phyloP scores from a whole-genome alignment of 2,329 filamentous ascomycete species.

The Pestalotiopsis fici region DNA sequence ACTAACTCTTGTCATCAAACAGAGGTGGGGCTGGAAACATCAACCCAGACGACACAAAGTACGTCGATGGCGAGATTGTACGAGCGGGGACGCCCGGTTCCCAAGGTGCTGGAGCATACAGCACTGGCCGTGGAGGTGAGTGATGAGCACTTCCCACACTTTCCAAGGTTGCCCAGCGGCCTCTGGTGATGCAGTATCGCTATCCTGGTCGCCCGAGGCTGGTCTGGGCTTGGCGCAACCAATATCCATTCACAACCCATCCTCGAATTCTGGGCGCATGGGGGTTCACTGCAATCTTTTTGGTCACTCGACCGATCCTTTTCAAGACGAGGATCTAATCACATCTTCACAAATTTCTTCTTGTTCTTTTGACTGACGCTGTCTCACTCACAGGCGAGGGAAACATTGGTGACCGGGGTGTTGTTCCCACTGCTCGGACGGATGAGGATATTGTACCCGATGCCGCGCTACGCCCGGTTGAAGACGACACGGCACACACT shows the following conservation, averaged over 20 bases:
- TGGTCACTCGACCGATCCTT: background rate
- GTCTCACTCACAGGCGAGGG: slow-evolving; percentile 45
- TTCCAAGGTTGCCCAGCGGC: background rate
- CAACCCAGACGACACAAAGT: slow-evolving; percentile 56
- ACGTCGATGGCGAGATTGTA: slow-evolving; percentile 64
- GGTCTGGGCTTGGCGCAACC: background rate
- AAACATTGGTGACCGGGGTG: slow-evolving; percentile 56
- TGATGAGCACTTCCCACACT: background rate
- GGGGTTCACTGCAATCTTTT: background rate
- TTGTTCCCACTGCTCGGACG: slow-evolving; percentile 37
- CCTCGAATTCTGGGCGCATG: background rate
- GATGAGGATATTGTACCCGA: slow-evolving; percentile 57
- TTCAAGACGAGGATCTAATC: background rate
- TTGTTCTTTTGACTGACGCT: background rate
- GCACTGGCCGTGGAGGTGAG: slow-evolving; percentile 60
- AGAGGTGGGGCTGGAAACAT: slow-evolving; percentile 63
- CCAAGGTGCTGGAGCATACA: slow-evolving; percentile 60
- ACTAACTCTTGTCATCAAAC: background rate
- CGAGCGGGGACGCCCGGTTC: slow-evolving; percentile 54
- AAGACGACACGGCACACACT: slow-evolving; percentile 54
- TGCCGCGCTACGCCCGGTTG: slow-evolving; percentile 47
- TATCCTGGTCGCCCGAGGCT: background rate
- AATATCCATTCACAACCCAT: background rate
- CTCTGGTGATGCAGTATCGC: background rate
- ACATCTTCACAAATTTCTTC: background rate